These are phyloP conservation scores for Scedosporium apiospermum DNA, from an alignment of 2,329 filamentous ascomycete species.

Conservation along the genomic window DNA sequence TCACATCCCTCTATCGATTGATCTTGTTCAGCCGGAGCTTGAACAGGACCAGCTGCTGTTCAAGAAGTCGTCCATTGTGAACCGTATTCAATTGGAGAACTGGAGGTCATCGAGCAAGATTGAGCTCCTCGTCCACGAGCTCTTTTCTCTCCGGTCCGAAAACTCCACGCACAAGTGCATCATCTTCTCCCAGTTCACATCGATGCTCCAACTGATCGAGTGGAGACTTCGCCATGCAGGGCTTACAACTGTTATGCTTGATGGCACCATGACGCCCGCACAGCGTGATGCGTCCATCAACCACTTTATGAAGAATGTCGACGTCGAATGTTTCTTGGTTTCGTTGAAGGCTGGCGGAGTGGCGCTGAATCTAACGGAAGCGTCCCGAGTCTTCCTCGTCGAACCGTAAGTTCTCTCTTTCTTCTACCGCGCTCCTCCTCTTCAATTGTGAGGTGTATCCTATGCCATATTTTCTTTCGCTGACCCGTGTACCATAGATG, in stretches of 20 bases:
- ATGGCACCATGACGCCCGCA: conserved; percentile 91
- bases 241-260: conserved; percentile 96
- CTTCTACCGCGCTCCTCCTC: not conserved
- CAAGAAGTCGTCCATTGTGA: conserved; percentile 96
- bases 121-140: conserved; percentile 86
- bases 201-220: conserved; percentile 93
- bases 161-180: conserved; percentile 94
- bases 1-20: conserved; percentile 81
- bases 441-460: conserved; percentile 5
- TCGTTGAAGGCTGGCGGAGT: conserved; percentile 95
- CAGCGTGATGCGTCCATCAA: conserved; percentile 91
- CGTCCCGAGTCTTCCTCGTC: conserved; percentile 88
- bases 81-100: conserved; percentile 96
- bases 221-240: conserved; percentile 95
- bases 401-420: conserved; percentile 62
- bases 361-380: conserved; percentile 89
- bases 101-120: conserved; percentile 99
- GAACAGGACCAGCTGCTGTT: conserved; percentile 80
- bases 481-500: conserved; percentile 47
- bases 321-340: conserved; percentile 93
- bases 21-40: conserved; percentile 90
- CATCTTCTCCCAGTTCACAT: conserved; percentile 95
- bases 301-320: conserved; percentile 89
- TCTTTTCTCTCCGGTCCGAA: conserved; percentile 84
- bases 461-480: conserved; percentile 2